Percentiles rank a stretch among this genome's conserved stretches.
These are phyloP conservation scores for Cymbomonas tetramitiformis DNA, from an alignment of 139 green algal species.

Conservation along the genomic window DNA sequence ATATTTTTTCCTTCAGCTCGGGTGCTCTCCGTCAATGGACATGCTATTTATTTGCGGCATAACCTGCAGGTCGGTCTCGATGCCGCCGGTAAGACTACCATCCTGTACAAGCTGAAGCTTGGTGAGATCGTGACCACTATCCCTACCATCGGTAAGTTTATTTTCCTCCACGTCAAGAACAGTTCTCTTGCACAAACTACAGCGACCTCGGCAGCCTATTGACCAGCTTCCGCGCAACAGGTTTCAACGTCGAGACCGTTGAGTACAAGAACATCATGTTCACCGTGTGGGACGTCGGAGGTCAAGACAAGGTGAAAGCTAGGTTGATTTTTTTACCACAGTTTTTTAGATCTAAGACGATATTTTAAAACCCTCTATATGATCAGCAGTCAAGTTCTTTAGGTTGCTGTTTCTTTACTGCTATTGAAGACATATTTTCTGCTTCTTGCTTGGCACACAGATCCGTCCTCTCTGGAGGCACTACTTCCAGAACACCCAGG, in stretches of 20 bases:
- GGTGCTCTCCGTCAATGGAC: no score
- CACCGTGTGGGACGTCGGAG: constrained; percentile 80
- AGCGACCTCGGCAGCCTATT: not conserved
- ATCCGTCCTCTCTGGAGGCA: constrained; percentile 80
- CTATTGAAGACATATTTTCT: no score
- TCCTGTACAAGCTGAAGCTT: constrained; percentile 98
- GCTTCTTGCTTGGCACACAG: constrained; percentile 30
- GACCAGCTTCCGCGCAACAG: constrained; percentile 27
- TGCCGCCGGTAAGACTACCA: constrained; percentile 96
- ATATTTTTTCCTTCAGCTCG: no score
- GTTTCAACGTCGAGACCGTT: constrained; percentile 95
- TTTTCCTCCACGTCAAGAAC: not conserved
- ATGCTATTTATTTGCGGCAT: no score
- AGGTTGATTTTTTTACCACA: no score
- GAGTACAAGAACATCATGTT: constrained; percentile 51
- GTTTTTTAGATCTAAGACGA: no score
- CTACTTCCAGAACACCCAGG: constrained; percentile 98
- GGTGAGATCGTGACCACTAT: constrained; percentile 97
- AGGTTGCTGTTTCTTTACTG: no score
- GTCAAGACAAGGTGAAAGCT: constrained; percentile 76
- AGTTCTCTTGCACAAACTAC: not conserved
- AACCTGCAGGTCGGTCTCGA: constrained; percentile 76
- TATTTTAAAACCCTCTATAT: no score
- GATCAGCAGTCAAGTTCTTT: no score
- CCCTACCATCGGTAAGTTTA: constrained; percentile 70